These are phyloP conservation scores for Abrus precatorius DNA, from an alignment of 306 rosid genomes.

Conservation along the genomic window DNA sequence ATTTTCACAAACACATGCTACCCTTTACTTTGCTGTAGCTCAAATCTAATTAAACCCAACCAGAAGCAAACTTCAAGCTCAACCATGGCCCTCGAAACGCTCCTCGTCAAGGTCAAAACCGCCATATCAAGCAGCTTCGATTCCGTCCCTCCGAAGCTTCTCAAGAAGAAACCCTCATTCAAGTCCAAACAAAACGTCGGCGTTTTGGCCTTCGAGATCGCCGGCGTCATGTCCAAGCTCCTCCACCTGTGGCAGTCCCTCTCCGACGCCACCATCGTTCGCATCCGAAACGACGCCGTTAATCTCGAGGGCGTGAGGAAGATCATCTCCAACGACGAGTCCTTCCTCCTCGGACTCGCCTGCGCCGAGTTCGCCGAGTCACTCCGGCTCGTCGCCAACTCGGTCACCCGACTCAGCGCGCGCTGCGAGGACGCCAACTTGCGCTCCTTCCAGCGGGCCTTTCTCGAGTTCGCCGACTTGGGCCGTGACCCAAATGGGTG, in stretches of 20 bases:
- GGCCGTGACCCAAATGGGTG: conserved; percentile 72
- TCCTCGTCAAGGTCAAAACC: conserved; percentile 77
- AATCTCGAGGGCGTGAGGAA: conserved; percentile 82
- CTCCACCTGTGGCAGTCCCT: conserved; percentile 83
- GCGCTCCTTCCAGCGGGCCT: conserved; percentile 51
- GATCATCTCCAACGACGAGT: conserved; percentile 80
- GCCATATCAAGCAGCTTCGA: conserved; percentile 72
- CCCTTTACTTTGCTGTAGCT: conserved; percentile 7
- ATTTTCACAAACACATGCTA: conserved; percentile 47
- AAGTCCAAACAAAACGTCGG: conserved; percentile 58
- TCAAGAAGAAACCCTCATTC: conserved; percentile 56
- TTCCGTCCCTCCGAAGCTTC: conserved; percentile 56
- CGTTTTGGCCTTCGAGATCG: conserved; percentile 86
- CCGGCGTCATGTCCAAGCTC: conserved; percentile 85
- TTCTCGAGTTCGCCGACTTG: conserved; percentile 70
- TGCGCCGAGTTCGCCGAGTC: conserved; percentile 74
- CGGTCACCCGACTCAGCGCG: conserved; percentile 59
- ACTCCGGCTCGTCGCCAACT: conserved; percentile 61
- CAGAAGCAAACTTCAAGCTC: neutral
- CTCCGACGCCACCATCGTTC: conserved; percentile 67
- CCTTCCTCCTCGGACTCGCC: conserved; percentile 78
- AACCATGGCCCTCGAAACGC: conserved; percentile 84
- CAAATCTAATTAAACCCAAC: neutral
- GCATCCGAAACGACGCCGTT: conserved; percentile 74
- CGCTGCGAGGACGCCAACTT: conserved; percentile 61